These are phyloP conservation scores for Ophiognomonia clavigignenti-juglandacearum DNA, from an alignment of 2,329 filamentous ascomycete species.

Conservation along the genomic window DNA sequence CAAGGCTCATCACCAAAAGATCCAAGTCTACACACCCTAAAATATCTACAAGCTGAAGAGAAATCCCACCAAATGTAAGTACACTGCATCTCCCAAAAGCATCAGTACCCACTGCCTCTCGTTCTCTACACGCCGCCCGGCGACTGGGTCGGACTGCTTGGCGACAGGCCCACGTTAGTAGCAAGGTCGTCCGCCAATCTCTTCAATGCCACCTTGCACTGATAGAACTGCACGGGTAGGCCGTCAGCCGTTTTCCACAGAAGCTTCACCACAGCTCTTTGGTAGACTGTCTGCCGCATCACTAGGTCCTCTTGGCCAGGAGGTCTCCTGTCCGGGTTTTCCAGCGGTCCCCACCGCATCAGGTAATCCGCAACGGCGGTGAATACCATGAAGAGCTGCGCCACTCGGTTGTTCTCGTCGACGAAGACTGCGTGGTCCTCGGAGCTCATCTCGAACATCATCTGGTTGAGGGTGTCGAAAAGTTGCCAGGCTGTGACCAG, in stretches of 20 bases:
- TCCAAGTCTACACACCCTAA: no score
- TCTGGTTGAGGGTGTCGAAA: not conserved
- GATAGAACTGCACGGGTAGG: not conserved
- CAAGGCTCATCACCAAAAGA: no score
- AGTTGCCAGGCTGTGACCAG: not conserved
- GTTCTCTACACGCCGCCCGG: not conserved
- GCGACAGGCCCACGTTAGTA: not conserved
- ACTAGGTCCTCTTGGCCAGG: no score
- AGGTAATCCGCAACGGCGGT: not conserved
- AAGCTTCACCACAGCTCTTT: not conserved
- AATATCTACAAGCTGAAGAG: no score
- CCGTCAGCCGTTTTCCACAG: not conserved
- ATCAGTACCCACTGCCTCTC: not conserved
- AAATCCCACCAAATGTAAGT: no score
- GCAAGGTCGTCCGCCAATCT: not conserved
- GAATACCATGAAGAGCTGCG: not conserved
- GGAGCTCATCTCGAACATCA: not conserved
- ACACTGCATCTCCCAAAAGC: no score
- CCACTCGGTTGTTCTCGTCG: not conserved
- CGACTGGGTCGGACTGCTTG: not conserved
- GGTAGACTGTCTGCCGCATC: not conserved
- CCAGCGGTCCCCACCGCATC: not conserved
- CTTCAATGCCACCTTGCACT: not conserved
- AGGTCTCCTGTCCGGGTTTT: not conserved
- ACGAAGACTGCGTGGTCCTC: not conserved